A percentile compares a stretch with the other conserved stretches of the same genome.
Evolutionary conservation across 75 land plant species (phyloP).

Genomic region (Pinus taeda): DNA sequence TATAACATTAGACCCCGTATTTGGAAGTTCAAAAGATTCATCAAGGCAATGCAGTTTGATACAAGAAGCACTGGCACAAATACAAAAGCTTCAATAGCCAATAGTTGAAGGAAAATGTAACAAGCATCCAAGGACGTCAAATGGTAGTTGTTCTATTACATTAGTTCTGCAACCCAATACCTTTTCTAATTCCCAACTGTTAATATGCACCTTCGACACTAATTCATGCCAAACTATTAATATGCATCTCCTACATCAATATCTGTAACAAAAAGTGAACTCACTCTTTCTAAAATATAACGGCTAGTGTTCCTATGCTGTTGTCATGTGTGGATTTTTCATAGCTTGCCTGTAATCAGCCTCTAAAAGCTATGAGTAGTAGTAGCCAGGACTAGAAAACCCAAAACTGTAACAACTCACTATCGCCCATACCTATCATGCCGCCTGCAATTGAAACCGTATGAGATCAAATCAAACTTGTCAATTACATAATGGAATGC

Average conservation of each 20-base stretch:
- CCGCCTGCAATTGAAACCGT: background rate
- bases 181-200: background rate
- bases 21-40: too few relatives aligned
- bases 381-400: background rate
- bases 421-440: constrained; percentile 6
- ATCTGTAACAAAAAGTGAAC: background rate
- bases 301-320: background rate
- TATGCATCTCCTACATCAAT: background rate
- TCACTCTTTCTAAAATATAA: background rate
- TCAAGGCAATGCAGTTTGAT: too few relatives aligned
- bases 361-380: background rate
- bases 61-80: background rate
- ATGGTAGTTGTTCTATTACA: background rate
- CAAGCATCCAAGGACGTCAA: background rate
- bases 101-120: background rate
- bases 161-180: background rate
- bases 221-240: background rate
- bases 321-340: background rate
- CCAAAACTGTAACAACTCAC: background rate
- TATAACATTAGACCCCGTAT: too few relatives aligned
- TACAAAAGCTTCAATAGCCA: background rate
- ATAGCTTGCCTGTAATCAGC: background rate
- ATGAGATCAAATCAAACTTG: background rate
- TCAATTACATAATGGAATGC: background rate
- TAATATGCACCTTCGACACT: background rate